These are phyloP conservation scores for Ammopiptanthus mongolicus DNA, from an alignment of 306 rosid genomes.

Conservation along the genomic window DNA sequence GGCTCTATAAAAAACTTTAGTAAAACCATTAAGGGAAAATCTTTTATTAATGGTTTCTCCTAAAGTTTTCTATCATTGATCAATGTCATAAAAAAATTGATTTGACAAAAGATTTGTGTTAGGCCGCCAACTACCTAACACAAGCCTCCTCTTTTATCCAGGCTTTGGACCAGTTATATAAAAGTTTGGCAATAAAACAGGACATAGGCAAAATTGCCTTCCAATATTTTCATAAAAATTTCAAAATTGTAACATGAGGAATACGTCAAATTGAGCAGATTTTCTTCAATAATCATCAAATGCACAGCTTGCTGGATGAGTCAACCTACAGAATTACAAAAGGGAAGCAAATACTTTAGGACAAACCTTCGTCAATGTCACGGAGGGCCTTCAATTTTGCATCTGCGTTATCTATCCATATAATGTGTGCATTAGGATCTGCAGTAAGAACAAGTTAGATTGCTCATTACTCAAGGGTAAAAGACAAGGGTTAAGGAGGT, in stretches of 20 bases:
- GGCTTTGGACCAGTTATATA: neutral
- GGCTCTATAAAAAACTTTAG: neutral
- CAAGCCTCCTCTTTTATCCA: neutral
- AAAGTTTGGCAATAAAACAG: neutral
- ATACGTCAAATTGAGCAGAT: neutral
- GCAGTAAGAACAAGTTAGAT: slow-evolving; percentile 17
- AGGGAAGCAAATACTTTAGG: neutral
- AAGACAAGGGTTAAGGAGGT: neutral
- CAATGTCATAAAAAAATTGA: neutral
- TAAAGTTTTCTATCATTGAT: neutral
- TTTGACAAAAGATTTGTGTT: neutral
- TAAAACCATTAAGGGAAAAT: neutral
- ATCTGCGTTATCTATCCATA: slow-evolving; percentile 75
- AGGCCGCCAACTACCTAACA: neutral
- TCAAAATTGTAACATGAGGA: neutral
- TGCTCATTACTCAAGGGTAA: slow-evolving; percentile 8
- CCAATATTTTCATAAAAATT: neutral
- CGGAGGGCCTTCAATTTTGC: slow-evolving; percentile 77
- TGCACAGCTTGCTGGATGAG: neutral
- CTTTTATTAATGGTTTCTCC: neutral
- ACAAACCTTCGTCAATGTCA: slow-evolving; percentile 66
- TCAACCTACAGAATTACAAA: neutral
- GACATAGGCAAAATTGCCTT: neutral
- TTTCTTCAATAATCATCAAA: slow-evolving; percentile 2
- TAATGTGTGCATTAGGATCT: slow-evolving; percentile 92